Conservation (phyloP, 2,329 filamentous ascomycete genomes). For the Ascocoryne sarcoides region DNA sequence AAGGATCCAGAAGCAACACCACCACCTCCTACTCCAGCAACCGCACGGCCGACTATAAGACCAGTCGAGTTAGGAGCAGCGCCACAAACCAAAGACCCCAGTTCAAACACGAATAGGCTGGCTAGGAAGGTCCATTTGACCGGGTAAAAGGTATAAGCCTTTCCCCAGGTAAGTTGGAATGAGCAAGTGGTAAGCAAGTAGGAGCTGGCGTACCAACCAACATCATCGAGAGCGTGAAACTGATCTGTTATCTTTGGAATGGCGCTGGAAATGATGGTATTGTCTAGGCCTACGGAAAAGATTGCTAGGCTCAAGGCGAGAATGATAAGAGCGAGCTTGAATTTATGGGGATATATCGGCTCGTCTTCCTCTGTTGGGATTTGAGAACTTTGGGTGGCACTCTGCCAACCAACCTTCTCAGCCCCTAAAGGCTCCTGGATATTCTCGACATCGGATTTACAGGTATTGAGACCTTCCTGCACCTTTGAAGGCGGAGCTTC, state of each 20-base stretch:
- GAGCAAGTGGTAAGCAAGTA: conserved; percentile 38
- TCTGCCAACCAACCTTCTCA: no score
- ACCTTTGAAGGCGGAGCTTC: no score
- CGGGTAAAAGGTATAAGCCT: conserved; percentile 19
- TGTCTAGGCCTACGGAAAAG: conserved; percentile 11
- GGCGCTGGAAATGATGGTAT: conserved; percentile 44
- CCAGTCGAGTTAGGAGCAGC: conserved; percentile 23
- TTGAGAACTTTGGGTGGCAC: no score
- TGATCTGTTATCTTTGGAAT: conserved; percentile 41
- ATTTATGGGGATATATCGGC: conserved; percentile 5
- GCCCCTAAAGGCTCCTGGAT: no score
- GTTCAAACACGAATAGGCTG: conserved; percentile 25
- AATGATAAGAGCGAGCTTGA: conserved; percentile 5
- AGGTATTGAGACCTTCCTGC: no score
- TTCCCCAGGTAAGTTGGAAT: conserved; percentile 11
- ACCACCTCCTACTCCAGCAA: conserved; percentile 25
- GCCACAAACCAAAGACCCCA: conserved; percentile 29
- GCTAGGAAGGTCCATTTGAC: conserved; percentile 21
- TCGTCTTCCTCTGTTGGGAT: conserved; percentile 1
- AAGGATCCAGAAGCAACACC: conserved; percentile 28
- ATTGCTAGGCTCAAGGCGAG: conserved; percentile 8
- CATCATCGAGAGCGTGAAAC: conserved; percentile 39
- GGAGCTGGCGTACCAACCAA: conserved; percentile 48
- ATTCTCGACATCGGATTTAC: no score
- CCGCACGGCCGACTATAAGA: conserved; percentile 27